Evolutionary conservation across 2,329 filamentous ascomycete species (phyloP).

Genomic region (Aspergillus neotritici): DNA sequence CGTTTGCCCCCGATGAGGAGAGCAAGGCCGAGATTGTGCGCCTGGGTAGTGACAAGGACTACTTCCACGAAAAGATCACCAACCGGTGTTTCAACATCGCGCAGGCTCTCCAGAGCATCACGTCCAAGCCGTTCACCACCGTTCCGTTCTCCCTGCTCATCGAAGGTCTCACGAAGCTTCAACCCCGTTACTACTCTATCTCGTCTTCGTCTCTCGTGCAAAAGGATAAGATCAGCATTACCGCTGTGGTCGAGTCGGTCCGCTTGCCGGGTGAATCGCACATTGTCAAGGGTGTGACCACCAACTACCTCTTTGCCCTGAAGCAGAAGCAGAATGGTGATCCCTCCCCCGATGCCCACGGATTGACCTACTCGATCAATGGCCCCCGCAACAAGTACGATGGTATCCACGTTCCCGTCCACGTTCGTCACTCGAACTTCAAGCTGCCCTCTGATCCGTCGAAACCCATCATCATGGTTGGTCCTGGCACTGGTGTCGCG

Average conservation of each 20-base stretch:
- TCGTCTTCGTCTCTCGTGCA: constrained; percentile 94
- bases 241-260: constrained; percentile 85
- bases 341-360: constrained; percentile 70
- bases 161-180: constrained; percentile 88
- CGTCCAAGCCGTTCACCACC: constrained; percentile 69
- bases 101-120: constrained; percentile 69
- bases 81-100: constrained; percentile 83
- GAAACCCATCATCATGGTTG: constrained; percentile 93
- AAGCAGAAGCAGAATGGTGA: constrained; percentile 97
- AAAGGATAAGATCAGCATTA: constrained; percentile 91
- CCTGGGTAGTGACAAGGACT: constrained; percentile 88
- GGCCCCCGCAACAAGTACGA: constrained; percentile 97
- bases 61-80: constrained; percentile 81
- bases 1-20: constrained; percentile 80
- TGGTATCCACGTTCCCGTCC: constrained; percentile 88
- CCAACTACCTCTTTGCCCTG: constrained; percentile 90
- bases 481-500: constrained; percentile 91
- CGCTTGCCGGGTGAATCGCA: constrained; percentile 68
- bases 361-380: constrained; percentile 76
- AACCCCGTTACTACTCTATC: constrained; percentile 98
- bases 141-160: constrained; percentile 94
- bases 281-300: constrained; percentile 88
- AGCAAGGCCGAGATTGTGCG: constrained; percentile 83
- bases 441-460: constrained; percentile 93
- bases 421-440: constrained; percentile 97